Evolutionary conservation across 768 basidiomycete species (phyloP).

Genomic region (Xanthoconium purpureum): DNA sequence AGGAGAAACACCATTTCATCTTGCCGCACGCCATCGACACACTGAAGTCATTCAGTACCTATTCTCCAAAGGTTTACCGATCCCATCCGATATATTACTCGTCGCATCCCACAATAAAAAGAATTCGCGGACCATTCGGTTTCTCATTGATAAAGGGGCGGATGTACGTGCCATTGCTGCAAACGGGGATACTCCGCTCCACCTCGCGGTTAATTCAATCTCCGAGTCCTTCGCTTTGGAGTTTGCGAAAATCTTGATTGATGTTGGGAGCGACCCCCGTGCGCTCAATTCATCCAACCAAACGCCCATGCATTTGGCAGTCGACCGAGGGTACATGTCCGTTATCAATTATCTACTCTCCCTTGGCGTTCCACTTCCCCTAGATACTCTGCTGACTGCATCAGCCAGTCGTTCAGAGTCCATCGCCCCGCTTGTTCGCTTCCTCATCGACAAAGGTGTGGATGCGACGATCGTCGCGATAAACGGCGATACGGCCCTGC

Average conservation of each 20-base stretch:
- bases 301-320: not conserved
- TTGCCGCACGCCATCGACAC: not conserved
- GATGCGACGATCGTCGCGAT: not conserved
- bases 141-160: not conserved
- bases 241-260: not conserved
- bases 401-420: not conserved
- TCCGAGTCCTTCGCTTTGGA: not conserved
- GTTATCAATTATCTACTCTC: not conserved
- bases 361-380: not conserved
- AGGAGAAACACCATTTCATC: not conserved
- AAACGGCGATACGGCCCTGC: not conserved
- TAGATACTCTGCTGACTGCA: not conserved
- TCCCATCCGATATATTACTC: too few species aligned
- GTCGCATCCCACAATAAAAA: too few species aligned
- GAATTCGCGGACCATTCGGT: not conserved
- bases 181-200: not conserved
- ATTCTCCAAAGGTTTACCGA: not conserved
- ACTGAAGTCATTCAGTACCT: not conserved
- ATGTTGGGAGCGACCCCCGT: not conserved
- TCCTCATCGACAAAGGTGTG: not conserved
- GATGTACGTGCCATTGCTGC: not conserved
- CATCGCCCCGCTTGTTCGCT: not conserved
- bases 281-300: not conserved
- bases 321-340: not conserved
- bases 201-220: not conserved